Evolutionary conservation across 2,329 filamentous ascomycete genomes (phyloP), one percentile per base, ranked within the genome.

Genomic region (Sporothrix luriei): DNA sequence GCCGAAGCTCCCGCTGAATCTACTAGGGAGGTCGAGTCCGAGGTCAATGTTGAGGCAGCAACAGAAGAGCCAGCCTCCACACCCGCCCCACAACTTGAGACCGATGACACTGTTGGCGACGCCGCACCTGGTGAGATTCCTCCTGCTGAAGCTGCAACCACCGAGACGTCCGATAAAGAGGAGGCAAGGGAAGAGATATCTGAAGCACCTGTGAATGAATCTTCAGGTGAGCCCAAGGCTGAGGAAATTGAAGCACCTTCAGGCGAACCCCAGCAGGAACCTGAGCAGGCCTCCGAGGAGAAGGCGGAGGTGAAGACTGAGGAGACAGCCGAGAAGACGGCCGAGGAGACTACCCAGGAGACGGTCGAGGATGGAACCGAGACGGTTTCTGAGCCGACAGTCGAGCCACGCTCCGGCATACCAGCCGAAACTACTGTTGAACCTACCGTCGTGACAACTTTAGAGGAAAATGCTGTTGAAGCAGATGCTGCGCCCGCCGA

Each of bases 11-110:
- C 46, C 6, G 24, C 9, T 33, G 21, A 21, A 7, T n/a, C 51
- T 38, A 9, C 43, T 14, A 49, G 46, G 33, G 72, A 68, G 24
- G 43, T 66, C 3, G 13, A 68, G 0, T 40, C 59, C 7, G 72
- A 72, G 61, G 24, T 10, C 4, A 43, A 14, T n/a, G 24, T 24
- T n/a, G 68, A 69, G 49, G 59, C 26, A 4, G 21, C 55, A 10
- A 16, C 19, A 7, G 49, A 43, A 38, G 61, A 65, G 52, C 7
- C 66, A 11, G 57, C 19, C 21, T 3, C 66, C 9, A 55, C 54
- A 29, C 3, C 55, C 9, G 66, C 48, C 24, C 21, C 10, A 16
- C 24, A 54, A 16, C 24, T 19, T 10, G 52, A 57, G 38, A 21
- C 24, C 38, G 55, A 52, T 19, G 52, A 24, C 3, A 6, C 66